Percentiles rank a stretch among this genome's conserved stretches.
Evolutionary conservation across 345 rosid genomes (phyloP).

Genomic region (Moricandia arvensis): DNA sequence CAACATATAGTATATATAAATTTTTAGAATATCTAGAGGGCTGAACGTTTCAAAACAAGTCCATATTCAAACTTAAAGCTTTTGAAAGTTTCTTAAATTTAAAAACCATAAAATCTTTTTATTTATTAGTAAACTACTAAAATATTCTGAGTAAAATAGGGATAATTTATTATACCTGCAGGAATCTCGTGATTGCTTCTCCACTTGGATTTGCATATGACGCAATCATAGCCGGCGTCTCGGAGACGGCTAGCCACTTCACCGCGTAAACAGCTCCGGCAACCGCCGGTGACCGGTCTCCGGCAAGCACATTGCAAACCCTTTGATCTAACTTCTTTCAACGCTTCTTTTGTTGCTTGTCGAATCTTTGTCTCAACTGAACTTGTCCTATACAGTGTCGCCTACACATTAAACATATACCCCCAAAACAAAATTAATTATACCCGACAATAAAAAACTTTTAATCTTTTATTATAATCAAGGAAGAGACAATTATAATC

Average conservation of each 20-base stretch:
- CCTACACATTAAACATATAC: constrained; percentile 42
- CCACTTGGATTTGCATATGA: constrained; percentile 80
- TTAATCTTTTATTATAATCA: not conserved
- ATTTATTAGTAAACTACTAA: not conserved
- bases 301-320: constrained; percentile 53
- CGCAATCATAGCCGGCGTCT: constrained; percentile 55
- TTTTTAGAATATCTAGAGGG: not conserved
- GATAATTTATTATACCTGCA: constrained; percentile 47
- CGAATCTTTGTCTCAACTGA: constrained; percentile 66
- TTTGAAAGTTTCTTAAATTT: not conserved
- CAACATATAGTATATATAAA: too few relatives aligned
- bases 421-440: constrained; percentile 9
- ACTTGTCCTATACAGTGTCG: constrained; percentile 60
- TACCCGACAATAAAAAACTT: not conserved
- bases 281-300: constrained; percentile 43
- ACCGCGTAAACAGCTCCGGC: constrained; percentile 61
- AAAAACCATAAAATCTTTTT: not conserved
- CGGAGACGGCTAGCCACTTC: constrained; percentile 57
- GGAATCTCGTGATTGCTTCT: constrained; percentile 65
- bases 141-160: not conserved
- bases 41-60: not conserved
- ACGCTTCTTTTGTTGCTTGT: constrained; percentile 56
- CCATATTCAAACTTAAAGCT: not conserved
- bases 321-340: constrained; percentile 40
- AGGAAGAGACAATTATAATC: not conserved